These are phyloP conservation scores for Mortierella sp. DNA, from an alignment of 371 early-diverging fungal genomes.

Conservation along the genomic window DNA sequence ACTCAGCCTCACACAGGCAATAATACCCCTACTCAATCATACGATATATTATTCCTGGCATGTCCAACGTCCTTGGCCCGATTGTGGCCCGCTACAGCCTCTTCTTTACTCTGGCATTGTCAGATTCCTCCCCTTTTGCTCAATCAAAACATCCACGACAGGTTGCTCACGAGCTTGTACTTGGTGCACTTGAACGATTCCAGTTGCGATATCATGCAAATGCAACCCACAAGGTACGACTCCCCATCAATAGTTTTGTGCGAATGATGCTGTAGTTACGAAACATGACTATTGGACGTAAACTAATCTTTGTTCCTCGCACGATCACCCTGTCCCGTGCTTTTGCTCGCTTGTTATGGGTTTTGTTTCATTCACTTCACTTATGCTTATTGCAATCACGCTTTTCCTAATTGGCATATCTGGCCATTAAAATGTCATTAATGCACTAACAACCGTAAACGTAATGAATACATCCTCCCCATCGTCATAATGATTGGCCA, in stretches of 20 bases:
- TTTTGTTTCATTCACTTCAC: background rate
- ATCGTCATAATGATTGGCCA: constrained; percentile 4
- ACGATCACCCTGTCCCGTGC: background rate
- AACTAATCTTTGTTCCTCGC: constrained; percentile 1
- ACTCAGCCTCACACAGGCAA: background rate
- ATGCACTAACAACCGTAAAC: background rate
- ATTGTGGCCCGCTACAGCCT: constrained; percentile 51
- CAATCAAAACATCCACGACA: constrained; percentile 27
- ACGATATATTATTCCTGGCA: constrained; percentile 10
- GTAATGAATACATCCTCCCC: background rate
- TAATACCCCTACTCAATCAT: background rate
- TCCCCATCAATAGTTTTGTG: background rate
- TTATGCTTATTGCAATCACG: background rate
- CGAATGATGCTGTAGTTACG: background rate
- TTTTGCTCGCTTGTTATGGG: background rate
- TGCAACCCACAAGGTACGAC: constrained; percentile 40
- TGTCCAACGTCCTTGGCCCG: constrained; percentile 47
- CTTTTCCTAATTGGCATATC: background rate
- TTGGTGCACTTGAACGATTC: constrained; percentile 32
- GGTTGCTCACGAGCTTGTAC: constrained; percentile 20
- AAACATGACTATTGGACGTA: background rate
- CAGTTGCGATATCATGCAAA: constrained; percentile 32
- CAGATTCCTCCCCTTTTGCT: constrained; percentile 36
- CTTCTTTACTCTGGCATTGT: constrained; percentile 38
- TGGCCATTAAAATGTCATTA: background rate